Conservation (phyloP, 345 rosid genomes). For the Melaleuca quinquenervia region DNA sequence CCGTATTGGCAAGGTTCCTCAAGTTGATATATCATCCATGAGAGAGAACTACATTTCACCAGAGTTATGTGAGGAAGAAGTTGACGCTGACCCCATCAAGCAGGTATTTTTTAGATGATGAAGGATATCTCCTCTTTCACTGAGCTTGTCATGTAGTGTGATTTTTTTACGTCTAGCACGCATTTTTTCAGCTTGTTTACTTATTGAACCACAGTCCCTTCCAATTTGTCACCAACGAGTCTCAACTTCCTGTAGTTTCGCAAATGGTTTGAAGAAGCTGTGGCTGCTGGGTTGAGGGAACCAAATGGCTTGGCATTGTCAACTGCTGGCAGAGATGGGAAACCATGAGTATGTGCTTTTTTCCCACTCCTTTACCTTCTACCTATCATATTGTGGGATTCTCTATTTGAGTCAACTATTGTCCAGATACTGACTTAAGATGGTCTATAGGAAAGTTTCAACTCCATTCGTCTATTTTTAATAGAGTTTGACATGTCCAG, state of each 20-base stretch:
- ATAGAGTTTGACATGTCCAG: background rate
- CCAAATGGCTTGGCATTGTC: conserved; percentile 90
- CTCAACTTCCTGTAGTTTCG: conserved; percentile 42
- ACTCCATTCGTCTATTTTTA: background rate
- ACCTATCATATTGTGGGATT: background rate
- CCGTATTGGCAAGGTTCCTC: conserved; percentile 71
- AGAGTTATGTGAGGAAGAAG: conserved; percentile 63
- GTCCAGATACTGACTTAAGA: background rate
- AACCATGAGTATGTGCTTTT: conserved; percentile 41
- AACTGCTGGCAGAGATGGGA: conserved; percentile 62
- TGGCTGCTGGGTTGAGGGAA: conserved; percentile 65
- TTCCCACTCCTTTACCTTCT: background rate
- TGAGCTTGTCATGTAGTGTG: background rate
- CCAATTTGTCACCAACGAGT: background rate
- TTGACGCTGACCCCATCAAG: conserved; percentile 56
- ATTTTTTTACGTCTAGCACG: background rate
- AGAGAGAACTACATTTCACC: conserved; percentile 89
- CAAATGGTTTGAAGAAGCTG: conserved; percentile 86
- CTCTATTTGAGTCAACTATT: background rate
- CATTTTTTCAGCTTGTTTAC: background rate
- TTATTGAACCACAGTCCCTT: background rate
- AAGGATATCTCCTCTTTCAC: background rate
- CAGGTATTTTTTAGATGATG: conserved; percentile 40
- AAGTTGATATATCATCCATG: conserved; percentile 74
- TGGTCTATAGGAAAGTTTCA: background rate